Base-by-base conservation (phyloP, 1,284 basidiomycete species). In the Irpex lacteus region DNA sequence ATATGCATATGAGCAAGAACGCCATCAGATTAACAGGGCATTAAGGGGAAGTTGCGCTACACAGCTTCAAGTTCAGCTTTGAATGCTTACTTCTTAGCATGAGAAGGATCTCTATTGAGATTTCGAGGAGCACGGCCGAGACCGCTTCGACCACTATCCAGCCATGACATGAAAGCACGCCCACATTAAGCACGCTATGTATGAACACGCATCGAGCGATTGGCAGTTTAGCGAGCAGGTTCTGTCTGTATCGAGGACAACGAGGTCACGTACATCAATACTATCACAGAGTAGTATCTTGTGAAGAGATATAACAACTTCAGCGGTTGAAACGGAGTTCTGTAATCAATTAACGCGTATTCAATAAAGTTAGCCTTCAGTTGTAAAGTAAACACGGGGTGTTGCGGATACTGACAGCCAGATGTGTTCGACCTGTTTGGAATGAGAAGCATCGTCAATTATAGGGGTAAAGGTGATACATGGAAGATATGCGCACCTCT, bases 121-220 rank as follows among this genome's bases (percentile, higher is more conserved):
- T 60, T 49, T 75, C 70, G 26, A 77, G 71, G 4, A 73, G 47
- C n/a, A 76, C 67, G 0, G 72, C 71, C 9, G 74, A 72, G 26
- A 74, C 64, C 18, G 73, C 72, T 57, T 77, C 73, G 34, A 72
- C 71, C 38, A 76, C 67, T 44, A 76, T 69, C 75, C 74, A 76
- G 34, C 70, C 66, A 5, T 69, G 58, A 60, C 74, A 75, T 21
- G 70, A 66, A 26, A 72, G 61, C 11, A 60, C 62, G 26, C 58
- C 62, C 7, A 67, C 40, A 34, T 69, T 71, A 56, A 70, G 62
- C 5, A 72, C 57, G n/a, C 73, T 74, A 18, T 55, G 26, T 21
- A 21, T 15, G 21, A 21, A 56, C 11, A 26, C 11, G 3, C 13
- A 15, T 34, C 21, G 13, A 32, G 5, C 19, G 52, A 19, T 15